Evolutionary conservation across 2,329 filamentous ascomycete species (phyloP).

Genomic region (Xylaria sp.): DNA sequence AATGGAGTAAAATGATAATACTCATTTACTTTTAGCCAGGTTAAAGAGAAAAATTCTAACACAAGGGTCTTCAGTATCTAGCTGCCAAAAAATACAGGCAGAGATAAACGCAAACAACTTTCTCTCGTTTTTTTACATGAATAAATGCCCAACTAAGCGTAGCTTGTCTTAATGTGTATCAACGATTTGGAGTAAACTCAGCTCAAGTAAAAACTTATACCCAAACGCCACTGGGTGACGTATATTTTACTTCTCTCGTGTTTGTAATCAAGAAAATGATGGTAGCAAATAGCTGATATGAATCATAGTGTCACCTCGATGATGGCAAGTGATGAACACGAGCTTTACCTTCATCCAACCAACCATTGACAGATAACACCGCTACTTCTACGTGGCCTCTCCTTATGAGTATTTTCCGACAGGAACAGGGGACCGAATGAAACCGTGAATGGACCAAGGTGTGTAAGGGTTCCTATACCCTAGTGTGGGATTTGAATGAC

Average conservation of each 20-base stretch:
- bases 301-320: background rate
- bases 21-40: background rate
- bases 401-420: background rate
- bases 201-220: background rate
- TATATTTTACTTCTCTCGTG: background rate
- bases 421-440: background rate
- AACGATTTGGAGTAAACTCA: background rate
- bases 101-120: background rate
- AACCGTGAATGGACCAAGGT: background rate
- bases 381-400: background rate
- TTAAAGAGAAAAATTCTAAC: background rate
- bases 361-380: background rate
- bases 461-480: background rate
- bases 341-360: background rate
- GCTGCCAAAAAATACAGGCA: background rate
- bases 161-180: background rate
- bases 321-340: constrained; percentile 2
- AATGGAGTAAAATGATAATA: constrained; percentile 10
- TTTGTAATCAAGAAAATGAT: background rate
- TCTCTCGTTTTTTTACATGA: background rate
- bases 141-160: background rate
- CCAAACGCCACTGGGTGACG: background rate
- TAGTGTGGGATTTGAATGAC: background rate
- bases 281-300: background rate
- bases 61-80: background rate